Base-by-base conservation (phyloP, 805 yeast species). In the Osmozyma mogii region DNA sequence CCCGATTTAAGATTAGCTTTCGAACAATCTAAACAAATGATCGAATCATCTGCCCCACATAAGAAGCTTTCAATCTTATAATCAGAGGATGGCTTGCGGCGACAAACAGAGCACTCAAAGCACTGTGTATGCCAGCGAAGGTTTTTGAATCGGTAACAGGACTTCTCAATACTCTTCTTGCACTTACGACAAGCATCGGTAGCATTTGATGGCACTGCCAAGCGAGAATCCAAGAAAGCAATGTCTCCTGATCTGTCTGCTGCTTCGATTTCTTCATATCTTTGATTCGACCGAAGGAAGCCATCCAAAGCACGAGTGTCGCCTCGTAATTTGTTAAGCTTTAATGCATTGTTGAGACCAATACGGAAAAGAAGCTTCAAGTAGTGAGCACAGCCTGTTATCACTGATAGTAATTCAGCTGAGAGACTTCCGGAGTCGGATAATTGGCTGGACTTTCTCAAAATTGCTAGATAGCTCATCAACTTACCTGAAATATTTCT, bases 371-470 rank as follows among this genome's bases (percentile, higher is more conserved):
- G 61, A 5, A 89, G 65, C 52, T 92, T 92, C 45, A 92, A 64
- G 54, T 87, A 89, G 51, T 92, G 97, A 0, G 98, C 96, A 43
- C 89, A 62, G 0, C 94, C 87, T 1, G 96, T 84, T 4, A 88
- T 88, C 8, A 88, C 75, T 0, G 89, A 74, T 41, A 92, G 67
- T 22, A 89, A 50, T 31, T 76, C 79, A 3, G 82, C 78, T 0
- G 87, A 73, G 23, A 71, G 58, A 25, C 68, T 40, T 40, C 68
- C 67, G 4, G 65, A 57, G 7, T 52, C 44, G 3, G 56, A 47
- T 3, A 56, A 46, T 26, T 55, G 55, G 42, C 54, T 40, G 0
- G 75, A 64, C 45, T 84, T 85, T 37, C 96, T 67, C 24, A 92
- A 58, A 19, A 85, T 68, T 1, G 95, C 87, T 50, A 92, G 68